Percentiles rank a stretch among this genome's conserved stretches.
Evolutionary conservation across 495 filamentous ascomycete genomes (phyloP).

Genomic region (Aspergillus affinis): DNA sequence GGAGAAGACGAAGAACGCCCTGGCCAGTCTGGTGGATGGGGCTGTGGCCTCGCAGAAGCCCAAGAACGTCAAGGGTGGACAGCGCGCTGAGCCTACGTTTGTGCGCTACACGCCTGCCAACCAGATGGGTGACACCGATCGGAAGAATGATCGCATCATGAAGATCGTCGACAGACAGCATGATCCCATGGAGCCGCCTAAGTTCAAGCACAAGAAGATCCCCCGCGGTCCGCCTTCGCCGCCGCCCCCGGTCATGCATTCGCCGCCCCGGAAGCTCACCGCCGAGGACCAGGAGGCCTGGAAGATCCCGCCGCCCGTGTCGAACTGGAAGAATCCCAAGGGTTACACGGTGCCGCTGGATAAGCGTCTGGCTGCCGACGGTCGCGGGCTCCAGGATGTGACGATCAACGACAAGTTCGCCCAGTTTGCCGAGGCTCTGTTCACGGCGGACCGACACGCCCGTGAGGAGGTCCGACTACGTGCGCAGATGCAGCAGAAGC

Average conservation of each 20-base stretch:
- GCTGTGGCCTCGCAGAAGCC: conserved; percentile 91
- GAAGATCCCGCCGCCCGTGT: conserved; percentile 92
- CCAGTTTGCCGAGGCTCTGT: conserved; percentile 90
- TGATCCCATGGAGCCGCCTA: conserved; percentile 97
- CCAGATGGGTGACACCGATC: conserved; percentile 90
- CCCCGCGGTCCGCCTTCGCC: conserved; percentile 90
- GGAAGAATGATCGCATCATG: conserved; percentile 94
- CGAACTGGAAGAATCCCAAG: conserved; percentile 99
- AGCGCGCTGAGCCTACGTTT: conserved; percentile 83
- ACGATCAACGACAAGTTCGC: conserved; percentile 99
- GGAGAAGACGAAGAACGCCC: conserved; percentile 82
- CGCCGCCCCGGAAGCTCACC: conserved; percentile 89
- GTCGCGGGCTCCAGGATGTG: conserved; percentile 87
- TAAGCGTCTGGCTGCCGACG: conserved; percentile 95
- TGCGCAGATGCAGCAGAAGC: conserved; percentile 90
- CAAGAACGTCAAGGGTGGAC: conserved; percentile 81
- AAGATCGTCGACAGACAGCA: conserved; percentile 95
- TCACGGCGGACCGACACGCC: conserved; percentile 91
- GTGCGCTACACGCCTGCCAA: conserved; percentile 94
- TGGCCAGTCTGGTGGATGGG: conserved; percentile 77
- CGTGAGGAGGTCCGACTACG: conserved; percentile 93
- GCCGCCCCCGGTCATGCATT: conserved; percentile 93
- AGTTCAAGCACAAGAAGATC: conserved; percentile 98
- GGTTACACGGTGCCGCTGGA: conserved; percentile 96
- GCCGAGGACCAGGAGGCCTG: conserved; percentile 97